phyloP scores from a whole-genome alignment of 371 early-diverging fungal genomes.

The Mortierella sp. region DNA sequence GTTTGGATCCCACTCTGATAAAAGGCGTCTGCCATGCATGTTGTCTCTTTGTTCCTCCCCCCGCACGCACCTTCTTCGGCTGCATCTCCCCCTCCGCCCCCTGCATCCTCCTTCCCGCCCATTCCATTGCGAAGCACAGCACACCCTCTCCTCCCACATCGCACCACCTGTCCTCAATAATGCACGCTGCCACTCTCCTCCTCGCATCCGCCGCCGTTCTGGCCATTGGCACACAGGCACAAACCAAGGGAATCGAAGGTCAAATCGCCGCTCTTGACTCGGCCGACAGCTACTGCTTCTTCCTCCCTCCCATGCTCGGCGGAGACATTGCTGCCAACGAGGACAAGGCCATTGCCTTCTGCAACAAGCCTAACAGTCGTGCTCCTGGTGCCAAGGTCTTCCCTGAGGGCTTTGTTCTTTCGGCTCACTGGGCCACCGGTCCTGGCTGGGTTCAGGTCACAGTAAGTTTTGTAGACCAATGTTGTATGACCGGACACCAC shows the following conservation, averaged over 20 bases:
- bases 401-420: conserved; percentile 64
- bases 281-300: conserved; percentile 58
- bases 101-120: not conserved
- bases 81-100: not conserved
- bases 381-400: conserved; percentile 61
- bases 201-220: conserved; percentile 38
- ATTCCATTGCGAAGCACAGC: not conserved
- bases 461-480: conserved; percentile 12
- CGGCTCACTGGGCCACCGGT: conserved; percentile 58
- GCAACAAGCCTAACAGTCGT: conserved; percentile 52
- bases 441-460: conserved; percentile 62
- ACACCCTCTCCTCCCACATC: not conserved
- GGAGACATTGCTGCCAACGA: conserved; percentile 63
- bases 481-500: not conserved
- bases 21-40: not conserved
- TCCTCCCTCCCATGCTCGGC: conserved; percentile 69
- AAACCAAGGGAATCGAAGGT: conserved; percentile 42
- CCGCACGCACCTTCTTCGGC: conserved; percentile 24
- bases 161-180: conserved; percentile 1
- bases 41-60: conserved; percentile 23
- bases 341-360: conserved; percentile 65
- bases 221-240: conserved; percentile 39
- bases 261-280: conserved; percentile 47
- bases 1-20: not conserved
- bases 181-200: conserved; percentile 37